A percentile compares a stretch with the other conserved stretches of the same genome.
phyloP scores from a whole-genome alignment of 2,329 filamentous ascomycete genomes.

The Cladosporium sp. region DNA sequence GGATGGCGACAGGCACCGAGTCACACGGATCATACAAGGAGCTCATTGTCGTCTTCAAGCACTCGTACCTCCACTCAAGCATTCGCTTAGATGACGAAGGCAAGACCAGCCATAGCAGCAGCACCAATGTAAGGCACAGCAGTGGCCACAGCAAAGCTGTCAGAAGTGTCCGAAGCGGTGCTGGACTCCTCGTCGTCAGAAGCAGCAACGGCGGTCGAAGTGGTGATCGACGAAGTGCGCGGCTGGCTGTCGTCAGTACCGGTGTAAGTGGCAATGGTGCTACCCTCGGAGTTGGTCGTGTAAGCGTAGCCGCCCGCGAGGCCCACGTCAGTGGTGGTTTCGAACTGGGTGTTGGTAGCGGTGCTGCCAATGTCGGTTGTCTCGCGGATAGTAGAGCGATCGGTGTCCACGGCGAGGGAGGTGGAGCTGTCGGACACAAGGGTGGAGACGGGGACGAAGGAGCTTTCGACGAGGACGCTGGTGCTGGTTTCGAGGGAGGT shows the following conservation, averaged over 20 bases:
- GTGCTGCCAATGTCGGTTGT: constrained; percentile 21
- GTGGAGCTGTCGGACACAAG: constrained; percentile 17
- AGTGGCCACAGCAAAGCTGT: constrained; percentile 15
- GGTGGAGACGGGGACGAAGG: constrained; percentile 20
- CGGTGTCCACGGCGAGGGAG: constrained; percentile 16
- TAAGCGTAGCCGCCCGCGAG: constrained; percentile 22
- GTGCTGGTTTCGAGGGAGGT: constrained; percentile 18
- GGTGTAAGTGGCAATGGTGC: constrained; percentile 20
- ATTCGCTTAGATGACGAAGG: background rate
- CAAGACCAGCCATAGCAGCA: constrained; percentile 19
- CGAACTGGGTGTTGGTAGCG: constrained; percentile 21
- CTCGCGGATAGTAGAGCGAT: constrained; percentile 7
- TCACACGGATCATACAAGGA: background rate
- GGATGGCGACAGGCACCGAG: background rate
- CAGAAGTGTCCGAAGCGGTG: background rate
- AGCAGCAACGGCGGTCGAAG: background rate
- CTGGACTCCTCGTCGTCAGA: background rate
- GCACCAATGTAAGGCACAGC: constrained; percentile 18
- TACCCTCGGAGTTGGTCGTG: constrained; percentile 13
- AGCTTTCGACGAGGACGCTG: constrained; percentile 18
- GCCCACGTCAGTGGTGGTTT: constrained; percentile 20
- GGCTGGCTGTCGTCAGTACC: constrained; percentile 16
- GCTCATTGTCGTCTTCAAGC: background rate
- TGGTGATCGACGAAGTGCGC: background rate
- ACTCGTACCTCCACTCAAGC: background rate